A percentile compares a stretch with the other conserved stretches of the same genome.
Evolutionary conservation across 129 eudicot species (phyloP).

Genomic region (Flaveria robusta): DNA sequence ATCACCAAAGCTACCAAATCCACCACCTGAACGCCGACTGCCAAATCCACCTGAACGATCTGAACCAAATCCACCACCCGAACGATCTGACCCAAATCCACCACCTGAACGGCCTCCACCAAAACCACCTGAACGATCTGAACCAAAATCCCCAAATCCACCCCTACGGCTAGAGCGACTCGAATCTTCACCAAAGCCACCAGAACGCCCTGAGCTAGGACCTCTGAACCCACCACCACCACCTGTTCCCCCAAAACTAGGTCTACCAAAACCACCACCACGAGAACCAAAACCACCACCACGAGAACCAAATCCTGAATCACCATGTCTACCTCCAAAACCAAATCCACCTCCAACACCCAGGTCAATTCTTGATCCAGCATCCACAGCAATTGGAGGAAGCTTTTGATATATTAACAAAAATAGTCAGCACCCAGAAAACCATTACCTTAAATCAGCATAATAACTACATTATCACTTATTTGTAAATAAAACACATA

Average conservation of each 20-base stretch:
- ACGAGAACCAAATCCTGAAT: slow-evolving; percentile 31
- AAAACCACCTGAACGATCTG: slow-evolving; percentile 34
- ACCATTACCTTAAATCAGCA: not conserved
- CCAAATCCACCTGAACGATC: slow-evolving; percentile 28
- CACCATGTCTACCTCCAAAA: slow-evolving; percentile 49
- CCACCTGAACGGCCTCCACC: slow-evolving; percentile 32
- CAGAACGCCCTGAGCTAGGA: slow-evolving; percentile 41
- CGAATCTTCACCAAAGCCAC: slow-evolving; percentile 40
- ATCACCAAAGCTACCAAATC: slow-evolving; percentile 47
- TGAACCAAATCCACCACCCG: slow-evolving; percentile 33
- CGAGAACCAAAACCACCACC: slow-evolving; percentile 33
- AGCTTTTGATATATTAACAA: slow-evolving; percentile 47
- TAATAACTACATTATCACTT: not conserved
- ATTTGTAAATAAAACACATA: not conserved
- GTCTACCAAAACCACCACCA: slow-evolving; percentile 55
- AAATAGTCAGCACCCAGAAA: slow-evolving; percentile 4
- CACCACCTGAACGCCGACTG: slow-evolving; percentile 3
- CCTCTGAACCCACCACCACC: slow-evolving; percentile 56
- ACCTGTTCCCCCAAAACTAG: slow-evolving; percentile 36
- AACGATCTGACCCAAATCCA: slow-evolving; percentile 29
- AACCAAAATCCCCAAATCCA: slow-evolving; percentile 42
- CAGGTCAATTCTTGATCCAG: slow-evolving; percentile 50
- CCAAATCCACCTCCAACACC: slow-evolving; percentile 59
- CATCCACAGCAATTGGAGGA: slow-evolving; percentile 66
- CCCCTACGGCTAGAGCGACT: slow-evolving; percentile 35